Percentiles rank a stretch among this genome's conserved stretches.
These are phyloP conservation scores for Asclepias syriaca DNA, from an alignment of 257 asterid genomes.

Conservation along the genomic window DNA sequence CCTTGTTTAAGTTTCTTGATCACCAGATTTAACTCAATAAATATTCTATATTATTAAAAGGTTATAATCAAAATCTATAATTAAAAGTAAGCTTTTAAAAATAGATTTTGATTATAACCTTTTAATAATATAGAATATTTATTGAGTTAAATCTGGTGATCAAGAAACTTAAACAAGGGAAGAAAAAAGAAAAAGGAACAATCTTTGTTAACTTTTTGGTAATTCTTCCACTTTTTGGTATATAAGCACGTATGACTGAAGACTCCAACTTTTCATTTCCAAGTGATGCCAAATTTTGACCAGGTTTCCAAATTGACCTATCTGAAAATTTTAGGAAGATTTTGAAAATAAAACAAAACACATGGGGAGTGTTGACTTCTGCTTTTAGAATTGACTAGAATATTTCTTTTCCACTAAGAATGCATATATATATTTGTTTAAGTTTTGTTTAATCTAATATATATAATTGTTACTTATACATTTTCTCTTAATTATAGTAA, in stretches of 20 bases:
- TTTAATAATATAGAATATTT: no score
- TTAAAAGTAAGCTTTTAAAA: background rate
- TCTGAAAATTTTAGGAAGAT: background rate
- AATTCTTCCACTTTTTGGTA: background rate
- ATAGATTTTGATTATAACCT: no score
- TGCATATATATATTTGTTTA: no score
- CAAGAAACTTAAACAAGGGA: no score
- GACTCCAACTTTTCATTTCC: background rate
- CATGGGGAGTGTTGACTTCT: background rate
- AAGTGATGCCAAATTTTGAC: background rate
- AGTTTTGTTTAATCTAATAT: no score
- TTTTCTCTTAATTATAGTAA: no score
- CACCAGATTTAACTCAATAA: no score
- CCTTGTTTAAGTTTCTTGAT: no score
- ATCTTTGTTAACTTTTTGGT: background rate
- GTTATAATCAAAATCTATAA: background rate
- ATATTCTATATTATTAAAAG: no score
- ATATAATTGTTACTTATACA: no score
- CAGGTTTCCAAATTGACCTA: background rate
- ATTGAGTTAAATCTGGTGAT: no score
- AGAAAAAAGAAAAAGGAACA: background rate
- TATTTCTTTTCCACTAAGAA: background rate
- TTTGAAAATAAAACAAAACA: background rate
- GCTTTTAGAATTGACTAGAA: background rate
- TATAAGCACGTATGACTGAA: background rate